Conservation (phyloP, 805 yeast species). For the Candida succiphila region DNA sequence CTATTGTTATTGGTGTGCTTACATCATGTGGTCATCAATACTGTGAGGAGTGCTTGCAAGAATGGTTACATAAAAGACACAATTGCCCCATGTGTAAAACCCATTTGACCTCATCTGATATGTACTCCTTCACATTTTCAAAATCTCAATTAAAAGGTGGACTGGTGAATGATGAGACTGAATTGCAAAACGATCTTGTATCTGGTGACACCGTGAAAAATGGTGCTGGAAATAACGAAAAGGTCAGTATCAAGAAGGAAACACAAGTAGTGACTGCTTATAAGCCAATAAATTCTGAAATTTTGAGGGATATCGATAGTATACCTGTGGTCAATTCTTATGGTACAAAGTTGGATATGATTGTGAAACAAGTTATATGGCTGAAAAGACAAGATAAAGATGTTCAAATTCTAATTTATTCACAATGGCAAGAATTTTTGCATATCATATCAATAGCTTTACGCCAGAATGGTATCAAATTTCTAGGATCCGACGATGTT, state of each 20-base stretch:
- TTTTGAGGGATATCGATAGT: conserved; percentile 35
- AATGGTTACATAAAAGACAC: conserved; percentile 48
- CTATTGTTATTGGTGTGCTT: conserved; percentile 65
- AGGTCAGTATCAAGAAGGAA: conserved; percentile 2
- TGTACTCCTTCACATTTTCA: conserved; percentile 62
- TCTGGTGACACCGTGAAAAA: not conserved
- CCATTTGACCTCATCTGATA: conserved; percentile 33
- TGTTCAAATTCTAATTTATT: conserved; percentile 78
- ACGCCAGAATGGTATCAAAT: conserved; percentile 42
- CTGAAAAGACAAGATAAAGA: conserved; percentile 44
- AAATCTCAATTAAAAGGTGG: conserved; percentile 41
- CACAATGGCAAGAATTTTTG: conserved; percentile 80
- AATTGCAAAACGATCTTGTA: not conserved
- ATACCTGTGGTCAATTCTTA: conserved; percentile 38
- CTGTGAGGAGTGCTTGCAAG: conserved; percentile 69
- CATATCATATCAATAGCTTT: conserved; percentile 59
- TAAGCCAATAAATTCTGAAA: conserved; percentile 30
- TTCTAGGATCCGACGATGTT: conserved; percentile 39
- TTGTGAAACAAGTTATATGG: conserved; percentile 62
- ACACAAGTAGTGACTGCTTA: conserved; percentile 25
- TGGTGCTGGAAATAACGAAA: conserved; percentile 7
- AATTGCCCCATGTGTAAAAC: conserved; percentile 81
- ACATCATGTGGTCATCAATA: conserved; percentile 90
- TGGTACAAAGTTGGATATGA: conserved; percentile 83
- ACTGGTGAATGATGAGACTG: conserved; percentile 22